Base-by-base conservation (phyloP, 2,329 filamentous ascomycete genomes). In the Alternaria triticimaculans region DNA sequence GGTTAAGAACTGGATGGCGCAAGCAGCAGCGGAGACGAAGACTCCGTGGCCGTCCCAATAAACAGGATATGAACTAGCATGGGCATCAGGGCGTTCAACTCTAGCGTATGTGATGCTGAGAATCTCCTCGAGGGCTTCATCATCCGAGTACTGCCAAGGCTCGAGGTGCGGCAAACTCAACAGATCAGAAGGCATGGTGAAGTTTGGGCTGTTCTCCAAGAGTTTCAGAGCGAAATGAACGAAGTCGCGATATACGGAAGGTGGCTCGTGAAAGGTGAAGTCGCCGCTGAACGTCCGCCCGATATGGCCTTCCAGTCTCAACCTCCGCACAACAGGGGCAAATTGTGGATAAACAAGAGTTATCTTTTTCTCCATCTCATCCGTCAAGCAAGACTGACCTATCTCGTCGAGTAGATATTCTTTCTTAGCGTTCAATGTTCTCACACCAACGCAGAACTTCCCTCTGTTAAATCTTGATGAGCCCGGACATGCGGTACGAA, bases 201-300 rank as follows among this genome's bases (percentile, higher is more conserved):
- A n/a, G 4, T n/a, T 15, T 0, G 33, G 33, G 15, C 15, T n/a
- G 0, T 9, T 4, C 33, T 37, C 2, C 2, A 37, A 1, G 4
- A 37, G 1, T 0, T 1, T 2, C 0, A 37, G n/a, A n/a, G 15
- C 1, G 15, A n/a, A 37, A 1, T 37, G 0, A 1, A 37, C 15
- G 33, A 37, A 37, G 4, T 37, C 33, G 33, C 33, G 33, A 10
- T 37, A 37, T 2, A 37, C 4, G 15, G 33, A 37, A 37, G 33
- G 33, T 37, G 33, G 33, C 14, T 37, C 30, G 14, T 12, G 12
- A 5, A 26, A 26, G 9, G 25, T 26, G 9, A 9, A 25, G 23
- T 26, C 25, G 25, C 8, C 8, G 8, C 25, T 3, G 1, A 10
- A 4, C 9, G 25, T 26, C 25, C 3, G 25, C 2, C 10, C 26